phyloP scores from a whole-genome alignment of 2,329 filamentous ascomycete species.

The Sclerotinia spermophila region DNA sequence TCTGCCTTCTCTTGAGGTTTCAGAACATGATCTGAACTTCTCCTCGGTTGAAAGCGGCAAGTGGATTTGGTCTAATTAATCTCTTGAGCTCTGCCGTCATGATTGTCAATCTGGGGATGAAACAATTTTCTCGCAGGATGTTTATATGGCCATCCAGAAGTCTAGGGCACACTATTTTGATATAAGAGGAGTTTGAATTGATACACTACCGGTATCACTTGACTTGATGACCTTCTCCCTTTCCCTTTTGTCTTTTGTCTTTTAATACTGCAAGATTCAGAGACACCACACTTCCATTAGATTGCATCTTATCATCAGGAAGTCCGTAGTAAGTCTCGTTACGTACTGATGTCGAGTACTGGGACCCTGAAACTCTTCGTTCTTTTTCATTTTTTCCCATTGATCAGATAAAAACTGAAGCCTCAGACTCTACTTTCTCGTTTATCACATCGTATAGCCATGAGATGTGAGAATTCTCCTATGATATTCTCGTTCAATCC shows the following conservation, averaged over 20 bases:
- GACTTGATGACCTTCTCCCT: not conserved
- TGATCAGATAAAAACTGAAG: not conserved
- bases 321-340: not conserved
- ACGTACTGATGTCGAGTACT: not conserved
- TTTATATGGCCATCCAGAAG: not conserved
- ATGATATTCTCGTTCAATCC: not conserved
- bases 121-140: not conserved
- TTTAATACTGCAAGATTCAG: not conserved
- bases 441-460: not conserved
- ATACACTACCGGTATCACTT: not conserved
- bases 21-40: not conserved
- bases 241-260: not conserved
- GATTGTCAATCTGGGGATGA: not conserved
- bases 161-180: not conserved
- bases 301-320: not conserved
- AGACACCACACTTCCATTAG: not conserved
- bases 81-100: not conserved
- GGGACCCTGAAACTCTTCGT: not conserved
- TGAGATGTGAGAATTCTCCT: not conserved
- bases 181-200: not conserved
- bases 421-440: not conserved
- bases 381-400: not conserved
- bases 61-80: not conserved
- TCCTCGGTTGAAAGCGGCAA: not conserved
- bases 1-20: not conserved